Evolutionary conservation across 2,329 filamentous ascomycete genomes (phyloP).

Genomic region (Aspergillus hortae): DNA sequence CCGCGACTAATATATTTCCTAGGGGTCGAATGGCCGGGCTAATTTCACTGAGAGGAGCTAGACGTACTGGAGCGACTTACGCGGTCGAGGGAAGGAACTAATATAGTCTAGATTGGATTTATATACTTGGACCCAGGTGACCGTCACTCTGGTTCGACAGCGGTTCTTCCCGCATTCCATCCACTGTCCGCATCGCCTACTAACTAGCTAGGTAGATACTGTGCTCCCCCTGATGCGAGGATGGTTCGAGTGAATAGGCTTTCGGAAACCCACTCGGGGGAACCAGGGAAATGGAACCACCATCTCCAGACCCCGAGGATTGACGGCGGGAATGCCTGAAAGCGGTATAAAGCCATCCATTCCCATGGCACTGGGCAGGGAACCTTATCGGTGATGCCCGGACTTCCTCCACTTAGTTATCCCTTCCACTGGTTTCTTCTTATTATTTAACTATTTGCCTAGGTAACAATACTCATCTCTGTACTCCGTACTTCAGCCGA

Average conservation of each 20-base stretch:
- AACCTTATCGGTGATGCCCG: conserved; percentile 4
- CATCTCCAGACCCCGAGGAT: too few relatives aligned
- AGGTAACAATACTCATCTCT: too few relatives aligned
- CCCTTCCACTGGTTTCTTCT: neutral
- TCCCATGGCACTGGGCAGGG: conserved; percentile 5
- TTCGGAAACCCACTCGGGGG: conserved; percentile 2
- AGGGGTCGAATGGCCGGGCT: too few relatives aligned
- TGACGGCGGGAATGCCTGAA: too few relatives aligned
- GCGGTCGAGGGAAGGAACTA: too few relatives aligned
- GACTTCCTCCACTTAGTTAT: neutral
- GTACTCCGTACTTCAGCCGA: too few relatives aligned
- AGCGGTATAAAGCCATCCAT: neutral
- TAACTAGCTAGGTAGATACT: too few relatives aligned
- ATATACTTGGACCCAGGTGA: neutral
- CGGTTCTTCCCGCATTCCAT: neutral
- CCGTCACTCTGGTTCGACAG: neutral
- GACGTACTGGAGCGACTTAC: too few relatives aligned
- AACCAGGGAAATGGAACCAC: neutral
- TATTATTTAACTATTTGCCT: neutral
- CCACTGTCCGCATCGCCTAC: too few relatives aligned
- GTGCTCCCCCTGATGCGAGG: too few relatives aligned
- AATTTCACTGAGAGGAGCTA: too few relatives aligned
- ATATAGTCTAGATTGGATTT: neutral
- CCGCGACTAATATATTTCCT: too few relatives aligned
- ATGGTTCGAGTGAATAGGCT: neutral